Conservation (phyloP, 1,139 yeast species). For the Tardiomyces blankii region DNA sequence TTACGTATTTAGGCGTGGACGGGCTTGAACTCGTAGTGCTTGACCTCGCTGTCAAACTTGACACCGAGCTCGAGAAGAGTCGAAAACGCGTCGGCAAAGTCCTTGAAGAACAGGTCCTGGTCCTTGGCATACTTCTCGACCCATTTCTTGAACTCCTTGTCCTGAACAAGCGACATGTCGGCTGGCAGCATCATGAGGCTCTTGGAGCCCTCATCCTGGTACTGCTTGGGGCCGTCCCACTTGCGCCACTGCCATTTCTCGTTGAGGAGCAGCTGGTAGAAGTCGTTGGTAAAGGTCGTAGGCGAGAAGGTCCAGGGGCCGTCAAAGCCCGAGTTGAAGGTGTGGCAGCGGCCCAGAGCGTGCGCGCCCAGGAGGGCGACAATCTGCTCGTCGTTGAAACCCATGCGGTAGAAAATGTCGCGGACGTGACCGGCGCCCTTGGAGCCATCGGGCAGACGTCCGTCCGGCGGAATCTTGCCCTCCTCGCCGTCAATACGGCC, state of each 20-base stretch:
- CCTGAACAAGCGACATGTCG: constrained; percentile 64
- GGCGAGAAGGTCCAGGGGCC: constrained; percentile 92
- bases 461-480: constrained; percentile 35
- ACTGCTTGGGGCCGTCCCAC: constrained; percentile 76
- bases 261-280: constrained; percentile 53
- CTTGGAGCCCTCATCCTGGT: constrained; percentile 58
- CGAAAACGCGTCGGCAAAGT: constrained; percentile 58
- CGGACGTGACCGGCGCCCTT: constrained; percentile 62
- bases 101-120: constrained; percentile 56
- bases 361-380: constrained; percentile 88
- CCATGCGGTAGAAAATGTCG: constrained; percentile 56
- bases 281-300: constrained; percentile 72
- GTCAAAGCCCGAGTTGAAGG: constrained; percentile 47
- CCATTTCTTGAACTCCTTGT: constrained; percentile 50
- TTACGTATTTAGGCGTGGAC: constrained; percentile 34
- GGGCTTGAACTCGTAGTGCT: constrained; percentile 46
- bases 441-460: constrained; percentile 73
- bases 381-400: constrained; percentile 71
- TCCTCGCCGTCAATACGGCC: constrained; percentile 53
- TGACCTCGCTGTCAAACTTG: constrained; percentile 35
- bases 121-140: constrained; percentile 66
- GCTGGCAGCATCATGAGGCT: constrained; percentile 88
- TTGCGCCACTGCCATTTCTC: constrained; percentile 63
- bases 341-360: constrained; percentile 70
- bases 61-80: constrained; percentile 71